Percentiles rank a stretch among this genome's conserved stretches.
phyloP scores from a whole-genome alignment of 768 basidiomycete genomes.

The Rhodotorula toruloides region DNA sequence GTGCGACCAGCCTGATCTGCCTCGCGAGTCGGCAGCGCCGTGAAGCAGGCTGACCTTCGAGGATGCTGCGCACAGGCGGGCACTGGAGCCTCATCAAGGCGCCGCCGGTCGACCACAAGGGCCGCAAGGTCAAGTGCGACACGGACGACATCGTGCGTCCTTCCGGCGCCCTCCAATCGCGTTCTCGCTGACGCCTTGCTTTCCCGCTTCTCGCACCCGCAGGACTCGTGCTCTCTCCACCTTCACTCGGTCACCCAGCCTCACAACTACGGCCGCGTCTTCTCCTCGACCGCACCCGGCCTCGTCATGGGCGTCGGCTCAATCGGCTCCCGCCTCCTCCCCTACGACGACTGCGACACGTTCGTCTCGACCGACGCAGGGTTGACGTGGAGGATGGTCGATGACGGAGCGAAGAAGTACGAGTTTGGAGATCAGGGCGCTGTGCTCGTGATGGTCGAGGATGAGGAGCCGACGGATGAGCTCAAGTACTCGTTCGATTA shows the following conservation, averaged over 20 bases:
- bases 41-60: slow-evolving; percentile 24
- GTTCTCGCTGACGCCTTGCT: not conserved
- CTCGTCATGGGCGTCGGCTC: slow-evolving; percentile 95
- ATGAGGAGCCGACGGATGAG: slow-evolving; percentile 67
- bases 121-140: slow-evolving; percentile 62
- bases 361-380: slow-evolving; percentile 90
- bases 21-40: not conserved
- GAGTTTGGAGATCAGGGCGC: slow-evolving; percentile 91
- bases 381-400: slow-evolving; percentile 73
- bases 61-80: slow-evolving; percentile 51
- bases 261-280: slow-evolving; percentile 89
- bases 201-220: not conserved
- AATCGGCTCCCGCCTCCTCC: slow-evolving; percentile 61
- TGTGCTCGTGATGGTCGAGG: slow-evolving; percentile 71
- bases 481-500: slow-evolving; percentile 76
- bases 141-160: slow-evolving; percentile 48
- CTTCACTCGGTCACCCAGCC: slow-evolving; percentile 85
- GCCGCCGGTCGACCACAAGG: slow-evolving; percentile 59
- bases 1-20: not conserved
- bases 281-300: slow-evolving; percentile 91
- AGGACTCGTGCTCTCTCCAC: slow-evolving; percentile 71
- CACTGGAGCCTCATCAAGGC: slow-evolving; percentile 67
- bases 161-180: not conserved
- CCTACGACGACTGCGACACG: slow-evolving; percentile 84
- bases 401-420: slow-evolving; percentile 75